Evolutionary conservation across 768 basidiomycete genomes (phyloP), one percentile per base, ranked within the genome.

Genomic region (Lentinula sp.): DNA sequence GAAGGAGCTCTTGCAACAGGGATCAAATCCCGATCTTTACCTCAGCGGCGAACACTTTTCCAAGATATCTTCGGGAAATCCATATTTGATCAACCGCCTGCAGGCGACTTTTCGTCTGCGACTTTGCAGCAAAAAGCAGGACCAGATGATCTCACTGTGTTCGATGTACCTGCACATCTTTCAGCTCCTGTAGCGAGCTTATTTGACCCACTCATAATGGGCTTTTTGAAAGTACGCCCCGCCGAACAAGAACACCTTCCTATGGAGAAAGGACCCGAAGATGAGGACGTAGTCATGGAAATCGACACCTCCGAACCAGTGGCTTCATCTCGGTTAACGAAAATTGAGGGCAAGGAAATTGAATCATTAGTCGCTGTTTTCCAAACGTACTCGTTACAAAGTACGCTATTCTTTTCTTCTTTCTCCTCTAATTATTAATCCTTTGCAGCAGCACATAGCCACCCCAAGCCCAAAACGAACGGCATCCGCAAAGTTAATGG

Each of bases 21-120:
- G 43, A 73, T 79, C 60, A 69, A 61, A 54, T 67, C 70, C 52
- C 68, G 67, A 20, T 62, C 68, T 9, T 42, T 61, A 41, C 68
- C 68, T 59, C 67, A 64, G 65, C 77, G 65, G 63, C 76, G 79
- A 61, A 89, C 91, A 7, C 76, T 97, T 6, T 93, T 95, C 74
- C 89, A 93, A 71, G 93, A 95, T 68, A 91, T 95, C 68, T 97
- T 96, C 68, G 95, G 95, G 42, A 77, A 83, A 61, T 84, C 91
- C 48, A 88, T 89, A 2, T 85, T 94, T 65, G 63, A 71, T 16
- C 56, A 64, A 12, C 37, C 58, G 36, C 59, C 66, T 28, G 57
- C 64, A n/a, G 52, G 60, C 6, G 23, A 60, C 43, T 52, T 62
- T 23, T 35, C 51, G 32, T 43, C 51, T 53, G 62, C 57, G 57